These are phyloP conservation scores for Lenwebbia sp. DNA, from an alignment of 345 rosid species.

Conservation along the genomic window DNA sequence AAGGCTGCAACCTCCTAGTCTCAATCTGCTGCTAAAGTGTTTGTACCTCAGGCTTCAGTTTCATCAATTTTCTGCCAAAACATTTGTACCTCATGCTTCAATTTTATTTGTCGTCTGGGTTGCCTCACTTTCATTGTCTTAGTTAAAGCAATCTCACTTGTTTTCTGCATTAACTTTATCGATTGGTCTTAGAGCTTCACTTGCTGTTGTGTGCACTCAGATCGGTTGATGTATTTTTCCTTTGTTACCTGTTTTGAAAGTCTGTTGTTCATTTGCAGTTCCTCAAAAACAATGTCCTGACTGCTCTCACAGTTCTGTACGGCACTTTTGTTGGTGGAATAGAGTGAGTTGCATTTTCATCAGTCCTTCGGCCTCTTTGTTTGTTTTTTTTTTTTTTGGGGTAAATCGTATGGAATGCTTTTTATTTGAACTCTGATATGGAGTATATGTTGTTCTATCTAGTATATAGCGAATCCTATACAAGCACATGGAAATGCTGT, in stretches of 20 bases:
- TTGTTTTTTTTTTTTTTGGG: background rate
- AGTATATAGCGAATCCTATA: slow-evolving; percentile 79
- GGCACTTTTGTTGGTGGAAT: slow-evolving; percentile 99
- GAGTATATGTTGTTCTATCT: slow-evolving; percentile 1
- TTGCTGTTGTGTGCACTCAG: background rate
- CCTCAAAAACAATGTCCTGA: slow-evolving; percentile 36
- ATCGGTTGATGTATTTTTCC: background rate
- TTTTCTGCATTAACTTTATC: background rate
- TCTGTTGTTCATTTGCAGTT: slow-evolving; percentile 23
- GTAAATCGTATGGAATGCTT: background rate
- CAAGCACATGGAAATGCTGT: slow-evolving; percentile 39
- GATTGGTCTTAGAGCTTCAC: background rate
- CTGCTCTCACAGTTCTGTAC: slow-evolving; percentile 69
- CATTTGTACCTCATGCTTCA: background rate
- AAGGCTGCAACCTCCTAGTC: background rate
- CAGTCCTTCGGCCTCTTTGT: background rate
- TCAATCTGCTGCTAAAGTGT: background rate
- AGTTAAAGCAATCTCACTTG: background rate
- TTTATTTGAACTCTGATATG: background rate
- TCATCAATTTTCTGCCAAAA: background rate
- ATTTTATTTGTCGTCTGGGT: background rate
- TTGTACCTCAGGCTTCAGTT: background rate
- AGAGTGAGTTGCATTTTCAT: slow-evolving; percentile 38
- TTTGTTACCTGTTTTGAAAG: background rate
- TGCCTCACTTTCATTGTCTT: background rate